Evolutionary conservation across 768 basidiomycete species (phyloP), one percentile per base, ranked within the genome.

Genomic region (Clavaria fumosa): DNA sequence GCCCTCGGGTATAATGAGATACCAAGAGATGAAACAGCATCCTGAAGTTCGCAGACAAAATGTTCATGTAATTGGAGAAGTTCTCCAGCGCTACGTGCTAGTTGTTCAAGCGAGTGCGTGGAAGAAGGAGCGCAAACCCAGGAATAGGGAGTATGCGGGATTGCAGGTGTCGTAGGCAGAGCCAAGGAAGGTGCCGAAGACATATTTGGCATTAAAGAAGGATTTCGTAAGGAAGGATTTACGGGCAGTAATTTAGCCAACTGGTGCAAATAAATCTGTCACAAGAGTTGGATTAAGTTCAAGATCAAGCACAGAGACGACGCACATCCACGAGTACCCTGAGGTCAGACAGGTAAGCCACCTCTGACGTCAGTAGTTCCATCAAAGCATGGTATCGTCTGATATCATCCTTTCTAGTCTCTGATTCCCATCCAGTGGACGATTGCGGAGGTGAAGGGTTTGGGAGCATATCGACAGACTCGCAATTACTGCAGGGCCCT

Each of bases 311-410:
- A 31, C 22, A 7, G 26, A 14, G n/a, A 21, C 9, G 18, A 41
- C 69, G 43, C 53, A 86, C 88, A 45, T 69, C 66, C 39, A 88
- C 80, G 31, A 97, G 66, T 6, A 69, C 69, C 43, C 75, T 70
- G 48, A 96, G 57, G 56, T 91, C 88, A 36, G 66, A 53, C 6
- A 89, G 66, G 53, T 96, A 97, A 5, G 74, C 73, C 14, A 73
- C 62, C 61, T 97, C 93, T 1, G 89, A 91, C 40, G 71, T 64
- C 18, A 96, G 66, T 27, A 97, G 62, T 57, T 96, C 93, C 45
- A 74, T 65, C 35, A 96, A 68, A 4, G 86, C 81, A 49, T 95
- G 78, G 44, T 69, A 78, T 39, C 61, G 66, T 34, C 73, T 53
- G 10, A 63, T 46, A 23, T 61, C 50, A 34, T 77, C 74, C 47